Conservation (phyloP, 2,329 filamentous ascomycete species). For the Gyromitra esculenta region DNA sequence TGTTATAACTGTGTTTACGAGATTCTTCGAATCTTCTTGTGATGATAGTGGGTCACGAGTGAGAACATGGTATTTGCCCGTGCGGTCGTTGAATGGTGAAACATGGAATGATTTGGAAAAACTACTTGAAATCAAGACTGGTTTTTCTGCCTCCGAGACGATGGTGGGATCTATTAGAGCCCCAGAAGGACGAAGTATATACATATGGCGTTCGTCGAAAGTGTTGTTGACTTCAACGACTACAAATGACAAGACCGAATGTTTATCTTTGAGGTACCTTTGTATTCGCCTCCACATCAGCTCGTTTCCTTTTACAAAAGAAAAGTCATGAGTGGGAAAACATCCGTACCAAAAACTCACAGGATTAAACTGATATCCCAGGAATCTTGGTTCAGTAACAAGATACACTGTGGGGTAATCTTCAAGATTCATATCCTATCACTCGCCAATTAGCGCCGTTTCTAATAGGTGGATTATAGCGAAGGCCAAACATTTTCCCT, state of each 20-base stretch:
- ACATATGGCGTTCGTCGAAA: constrained; percentile 75
- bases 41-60: constrained; percentile 22
- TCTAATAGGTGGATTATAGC: constrained; percentile 40
- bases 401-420: constrained; percentile 74
- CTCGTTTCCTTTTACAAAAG: background rate
- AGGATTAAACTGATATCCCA: constrained; percentile 77
- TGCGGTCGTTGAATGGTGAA: constrained; percentile 73
- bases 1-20: constrained; percentile 27
- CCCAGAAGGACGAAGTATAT: constrained; percentile 65
- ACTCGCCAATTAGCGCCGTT: constrained; percentile 45
- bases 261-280: constrained; percentile 71
- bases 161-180: background rate
- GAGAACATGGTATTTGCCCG: constrained; percentile 60
- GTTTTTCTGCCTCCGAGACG: background rate
- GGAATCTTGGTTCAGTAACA: constrained; percentile 73
- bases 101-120: constrained; percentile 75
- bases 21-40: background rate
- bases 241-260: constrained; percentile 70
- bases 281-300: background rate
- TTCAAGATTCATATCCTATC: constrained; percentile 67
- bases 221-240: constrained; percentile 80
- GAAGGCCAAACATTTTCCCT: constrained; percentile 65
- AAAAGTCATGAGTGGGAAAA: background rate
- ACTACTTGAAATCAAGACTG: background rate
- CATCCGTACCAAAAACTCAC: constrained; percentile 72